phyloP scores from a whole-genome alignment of 1,284 basidiomycete genomes.

The Mycena sp. region DNA sequence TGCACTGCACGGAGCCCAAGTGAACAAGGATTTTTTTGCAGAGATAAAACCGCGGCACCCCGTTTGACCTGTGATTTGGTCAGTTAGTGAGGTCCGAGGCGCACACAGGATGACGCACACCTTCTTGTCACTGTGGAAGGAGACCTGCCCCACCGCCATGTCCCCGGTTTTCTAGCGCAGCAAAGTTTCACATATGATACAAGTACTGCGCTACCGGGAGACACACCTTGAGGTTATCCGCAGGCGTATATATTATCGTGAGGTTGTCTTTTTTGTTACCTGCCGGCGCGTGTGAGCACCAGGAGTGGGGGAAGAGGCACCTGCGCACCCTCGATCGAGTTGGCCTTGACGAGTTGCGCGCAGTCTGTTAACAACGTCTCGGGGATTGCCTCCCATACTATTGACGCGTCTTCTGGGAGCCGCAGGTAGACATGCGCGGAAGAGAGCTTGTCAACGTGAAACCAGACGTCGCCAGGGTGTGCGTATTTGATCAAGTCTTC shows the following conservation, averaged over 20 bases:
- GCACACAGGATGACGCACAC: conserved; percentile 47
- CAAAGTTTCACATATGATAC: neutral
- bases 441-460: conserved; percentile 91
- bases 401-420: conserved; percentile 67
- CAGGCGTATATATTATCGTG: conserved; percentile 95
- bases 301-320: neutral
- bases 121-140: conserved; percentile 91
- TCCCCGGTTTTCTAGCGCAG: conserved; percentile 89
- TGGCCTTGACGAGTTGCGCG: conserved; percentile 96
- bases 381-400: conserved; percentile 91
- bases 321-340: conserved; percentile 91
- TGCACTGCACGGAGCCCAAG: conserved; percentile 63
- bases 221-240: conserved; percentile 85
- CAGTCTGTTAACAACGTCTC: conserved; percentile 84
- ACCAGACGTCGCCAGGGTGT: conserved; percentile 84
- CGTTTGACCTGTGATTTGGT: conserved; percentile 29
- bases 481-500: conserved; percentile 96
- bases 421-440: conserved; percentile 96
- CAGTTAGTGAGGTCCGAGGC: neutral
- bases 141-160: conserved; percentile 96
- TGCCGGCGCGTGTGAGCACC: neutral
- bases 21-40: neutral
- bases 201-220: neutral
- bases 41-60: conserved; percentile 21
- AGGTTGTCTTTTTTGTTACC: conserved; percentile 97